Evolutionary conservation across 225 moss, liverwort and hornwort species (phyloP).

Genomic region (Pseudisothecium myosuroides): DNA sequence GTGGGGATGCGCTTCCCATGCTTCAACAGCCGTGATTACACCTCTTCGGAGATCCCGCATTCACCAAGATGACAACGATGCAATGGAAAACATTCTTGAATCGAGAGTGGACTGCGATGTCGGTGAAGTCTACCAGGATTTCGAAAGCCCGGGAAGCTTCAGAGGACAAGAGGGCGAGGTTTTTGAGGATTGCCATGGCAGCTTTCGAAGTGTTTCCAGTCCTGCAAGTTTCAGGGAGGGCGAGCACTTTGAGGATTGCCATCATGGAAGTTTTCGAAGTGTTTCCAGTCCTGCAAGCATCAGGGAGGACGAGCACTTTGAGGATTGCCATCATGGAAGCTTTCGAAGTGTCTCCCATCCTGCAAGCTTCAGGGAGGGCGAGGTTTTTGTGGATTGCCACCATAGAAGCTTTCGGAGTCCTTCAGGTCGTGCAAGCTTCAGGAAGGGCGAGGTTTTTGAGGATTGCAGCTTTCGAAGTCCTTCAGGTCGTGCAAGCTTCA

Average conservation of each 20-base stretch:
- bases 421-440: neutral
- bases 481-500: neutral
- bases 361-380: neutral
- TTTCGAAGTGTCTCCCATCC: neutral
- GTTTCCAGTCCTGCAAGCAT: neutral
- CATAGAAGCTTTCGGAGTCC: neutral
- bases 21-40: neutral
- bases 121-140: neutral
- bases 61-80: neutral
- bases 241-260: neutral
- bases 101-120: neutral
- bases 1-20: slow-evolving; percentile 22
- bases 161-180: neutral
- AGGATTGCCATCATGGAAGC: neutral
- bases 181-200: neutral
- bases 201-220: neutral
- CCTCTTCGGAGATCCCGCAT: slow-evolving; percentile 10
- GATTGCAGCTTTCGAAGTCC: slow-evolving; percentile 30
- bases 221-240: neutral
- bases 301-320: neutral
- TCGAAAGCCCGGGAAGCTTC: neutral
- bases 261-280: neutral
- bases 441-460: neutral
- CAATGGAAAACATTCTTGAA: neutral
- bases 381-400: neutral